Base-by-base conservation (phyloP, 2,329 filamentous ascomycete species). In the Grosmannia serpens region DNA sequence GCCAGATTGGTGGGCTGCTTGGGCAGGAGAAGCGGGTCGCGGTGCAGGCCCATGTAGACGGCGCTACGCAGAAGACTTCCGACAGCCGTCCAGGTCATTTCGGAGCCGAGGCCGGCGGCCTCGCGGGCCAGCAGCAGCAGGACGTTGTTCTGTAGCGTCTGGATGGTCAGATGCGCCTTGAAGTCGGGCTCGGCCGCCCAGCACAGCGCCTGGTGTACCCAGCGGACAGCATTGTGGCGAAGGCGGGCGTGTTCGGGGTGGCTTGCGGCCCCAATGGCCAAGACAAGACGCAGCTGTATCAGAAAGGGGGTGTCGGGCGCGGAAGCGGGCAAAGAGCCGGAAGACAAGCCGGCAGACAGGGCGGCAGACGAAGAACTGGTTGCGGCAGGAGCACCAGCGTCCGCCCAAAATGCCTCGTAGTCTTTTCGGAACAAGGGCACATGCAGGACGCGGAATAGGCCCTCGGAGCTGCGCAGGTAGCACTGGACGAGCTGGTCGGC, bases 381-480 rank as follows among this genome's bases (percentile, higher is more conserved):
- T 20, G 9, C 3, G 11, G 53, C 35, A 22, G 41, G 20, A 17
- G 47, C 33, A 17, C 31, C 46, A 22, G 15, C 50, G 10, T 72
- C 70, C 35, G 71, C 66, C 77, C 77, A 81, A 64, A 76, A 77
- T 3, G 66, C 63, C 22, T 74, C 70, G 62, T 84, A 86, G 31
- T 82, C 77, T 8, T 71, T 71, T 52, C 74, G 70, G 61, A 86
- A 85, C 0, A 75, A 77, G 0, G 82, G 81, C 1, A 81, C 65
- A 65, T 86, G 79, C 15, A 86, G 60, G 29, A 86, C 74, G 2
- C 83, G 75, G 61, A 79, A 75, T 17, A 79, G 75, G 2, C 77
- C 77, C 63, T 85, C 81, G 49, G 80, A 75, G 1, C 77, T 77
- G 53, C 78, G 70, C 24, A 86, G 67, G 68, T 84, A 84, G 31